A percentile compares a stretch with the other conserved stretches of the same genome.
phyloP scores from a whole-genome alignment of 495 filamentous ascomycete species.

The Lophiotrema nucula region DNA sequence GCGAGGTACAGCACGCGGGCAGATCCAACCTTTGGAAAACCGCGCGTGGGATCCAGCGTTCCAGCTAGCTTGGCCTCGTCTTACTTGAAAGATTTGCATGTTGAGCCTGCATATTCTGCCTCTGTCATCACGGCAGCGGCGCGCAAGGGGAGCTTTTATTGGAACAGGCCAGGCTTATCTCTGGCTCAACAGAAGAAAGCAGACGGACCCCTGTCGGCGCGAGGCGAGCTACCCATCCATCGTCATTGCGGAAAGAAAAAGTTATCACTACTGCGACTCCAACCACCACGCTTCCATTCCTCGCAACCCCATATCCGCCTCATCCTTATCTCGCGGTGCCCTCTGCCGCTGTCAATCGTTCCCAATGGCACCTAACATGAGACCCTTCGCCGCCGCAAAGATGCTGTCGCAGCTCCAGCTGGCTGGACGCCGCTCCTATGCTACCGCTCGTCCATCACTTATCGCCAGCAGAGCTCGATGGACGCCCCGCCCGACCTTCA shows the following conservation, averaged over 20 bases:
- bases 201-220: background rate
- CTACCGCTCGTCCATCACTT: slow-evolving; percentile 22
- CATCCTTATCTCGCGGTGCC: background rate
- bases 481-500: slow-evolving; percentile 23
- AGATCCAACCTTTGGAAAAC: background rate
- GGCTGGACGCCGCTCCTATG: slow-evolving; percentile 31
- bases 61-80: too few species aligned
- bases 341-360: background rate
- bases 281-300: background rate
- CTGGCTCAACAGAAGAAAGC: slow-evolving; percentile 17
- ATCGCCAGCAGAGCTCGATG: slow-evolving; percentile 31
- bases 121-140: slow-evolving; percentile 6
- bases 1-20: background rate
- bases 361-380: slow-evolving; percentile 33
- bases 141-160: background rate
- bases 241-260: slow-evolving; percentile 24
- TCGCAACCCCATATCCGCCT: background rate
- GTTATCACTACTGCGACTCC: background rate
- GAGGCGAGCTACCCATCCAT: background rate
- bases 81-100: background rate
- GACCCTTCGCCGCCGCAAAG: slow-evolving; percentile 22
- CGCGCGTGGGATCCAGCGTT: slow-evolving; percentile 16
- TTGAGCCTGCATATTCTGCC: background rate
- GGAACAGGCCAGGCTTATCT: slow-evolving; percentile 15
- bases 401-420: slow-evolving; percentile 21